Conservation (phyloP, 768 basidiomycete species). For the Lentinula detonsa region DNA sequence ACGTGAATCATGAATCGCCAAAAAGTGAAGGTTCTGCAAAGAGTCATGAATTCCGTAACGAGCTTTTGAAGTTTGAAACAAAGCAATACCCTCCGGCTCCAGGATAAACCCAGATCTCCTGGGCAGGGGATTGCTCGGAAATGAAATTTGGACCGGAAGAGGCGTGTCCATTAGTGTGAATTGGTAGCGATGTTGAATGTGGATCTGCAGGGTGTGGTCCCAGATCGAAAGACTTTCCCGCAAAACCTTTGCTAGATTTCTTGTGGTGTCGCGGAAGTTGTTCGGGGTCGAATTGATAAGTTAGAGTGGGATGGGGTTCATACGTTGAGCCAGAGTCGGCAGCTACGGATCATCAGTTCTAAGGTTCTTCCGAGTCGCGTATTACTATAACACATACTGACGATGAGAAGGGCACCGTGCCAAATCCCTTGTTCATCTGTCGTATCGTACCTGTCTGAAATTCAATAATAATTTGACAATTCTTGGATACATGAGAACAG, state of each 20-base stretch:
- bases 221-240: conserved; percentile 43
- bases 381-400: conserved; percentile 51
- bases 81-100: conserved; percentile 45
- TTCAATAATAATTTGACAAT: neutral
- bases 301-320: conserved; percentile 64
- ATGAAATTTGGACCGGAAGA: conserved; percentile 27
- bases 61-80: neutral
- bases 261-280: conserved; percentile 13
- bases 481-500: conserved; percentile 9
- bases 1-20: conserved; percentile 90
- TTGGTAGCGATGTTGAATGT: conserved; percentile 37
- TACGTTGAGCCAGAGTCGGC: conserved; percentile 77
- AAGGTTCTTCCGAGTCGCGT: neutral
- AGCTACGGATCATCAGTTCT: conserved; percentile 31
- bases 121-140: conserved; percentile 43
- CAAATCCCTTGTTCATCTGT: conserved; percentile 73
- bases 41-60: neutral
- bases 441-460: conserved; percentile 68
- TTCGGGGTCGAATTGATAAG: conserved; percentile 71
- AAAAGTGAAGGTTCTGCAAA: conserved; percentile 76
- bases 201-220: conserved; percentile 75
- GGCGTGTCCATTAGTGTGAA: conserved; percentile 15
- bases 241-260: conserved; percentile 9
- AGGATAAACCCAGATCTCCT: conserved; percentile 68
- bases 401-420: conserved; percentile 84